Evolutionary conservation across 2,329 filamentous ascomycete genomes (phyloP).

Genomic region (Colletotrichum costaricense): DNA sequence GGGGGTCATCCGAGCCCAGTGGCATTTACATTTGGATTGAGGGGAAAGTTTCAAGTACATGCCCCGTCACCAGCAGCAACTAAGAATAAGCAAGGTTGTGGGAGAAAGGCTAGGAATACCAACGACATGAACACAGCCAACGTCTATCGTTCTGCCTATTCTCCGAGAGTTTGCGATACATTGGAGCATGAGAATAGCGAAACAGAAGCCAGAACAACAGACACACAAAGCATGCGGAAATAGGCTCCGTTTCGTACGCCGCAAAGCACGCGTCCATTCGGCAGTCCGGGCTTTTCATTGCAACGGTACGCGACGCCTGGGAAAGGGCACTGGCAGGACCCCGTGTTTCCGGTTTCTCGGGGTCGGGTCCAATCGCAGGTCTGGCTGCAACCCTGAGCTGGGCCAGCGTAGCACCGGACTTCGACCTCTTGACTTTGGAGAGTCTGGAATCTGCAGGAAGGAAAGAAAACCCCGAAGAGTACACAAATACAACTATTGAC

Average conservation of each 20-base stretch:
- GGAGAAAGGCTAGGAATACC: neutral
- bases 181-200: neutral
- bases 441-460: constrained; percentile 14
- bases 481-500: neutral
- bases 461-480: constrained; percentile 4
- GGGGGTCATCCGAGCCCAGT: neutral
- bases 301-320: neutral
- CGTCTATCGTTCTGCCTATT: neutral
- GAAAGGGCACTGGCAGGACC: constrained; percentile 12
- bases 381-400: constrained; percentile 10
- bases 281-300: neutral
- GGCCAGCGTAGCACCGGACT: constrained; percentile 15
- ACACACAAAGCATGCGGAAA: neutral
- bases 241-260: neutral
- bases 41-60: neutral
- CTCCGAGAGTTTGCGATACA: neutral
- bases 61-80: neutral
- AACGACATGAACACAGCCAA: neutral
- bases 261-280: neutral
- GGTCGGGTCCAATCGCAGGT: constrained; percentile 18
- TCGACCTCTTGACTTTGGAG: neutral
- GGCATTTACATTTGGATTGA: constrained; percentile 1
- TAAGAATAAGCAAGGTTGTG: constrained; percentile 1
- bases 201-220: neutral
- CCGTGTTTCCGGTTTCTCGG: constrained; percentile 32